Conservation (phyloP, 768 basidiomycete genomes). For the Lanmaoa pseudosensibilis region DNA sequence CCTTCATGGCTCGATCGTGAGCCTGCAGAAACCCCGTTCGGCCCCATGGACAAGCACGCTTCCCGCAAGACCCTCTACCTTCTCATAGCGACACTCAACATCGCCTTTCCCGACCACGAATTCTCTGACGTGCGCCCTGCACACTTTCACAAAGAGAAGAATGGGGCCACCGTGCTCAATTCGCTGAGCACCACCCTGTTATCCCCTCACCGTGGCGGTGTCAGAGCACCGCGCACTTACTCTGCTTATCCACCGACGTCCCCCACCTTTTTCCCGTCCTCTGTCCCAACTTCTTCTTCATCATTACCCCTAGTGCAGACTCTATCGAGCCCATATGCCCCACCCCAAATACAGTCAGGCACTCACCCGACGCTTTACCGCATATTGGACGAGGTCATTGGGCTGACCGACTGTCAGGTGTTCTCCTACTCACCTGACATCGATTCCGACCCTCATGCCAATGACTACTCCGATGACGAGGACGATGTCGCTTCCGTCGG, state of each 20-base stretch:
- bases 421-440: constrained; percentile 93
- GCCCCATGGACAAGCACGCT: constrained; percentile 80
- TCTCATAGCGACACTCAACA: constrained; percentile 94
- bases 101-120: constrained; percentile 97
- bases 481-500: constrained; percentile 66
- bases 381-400: constrained; percentile 86
- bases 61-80: constrained; percentile 93
- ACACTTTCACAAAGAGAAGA: constrained; percentile 84
- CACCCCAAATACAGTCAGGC: constrained; percentile 72
- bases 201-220: constrained; percentile 66
- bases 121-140: constrained; percentile 90
- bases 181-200: constrained; percentile 82
- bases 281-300: constrained; percentile 63
- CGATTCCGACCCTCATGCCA: constrained; percentile 91
- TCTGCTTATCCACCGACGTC: constrained; percentile 80
- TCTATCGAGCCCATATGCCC: constrained; percentile 62
- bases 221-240: constrained; percentile 74
- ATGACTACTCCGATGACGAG: constrained; percentile 76
- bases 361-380: constrained; percentile 89
- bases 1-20: constrained; percentile 75
- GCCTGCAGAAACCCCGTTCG: constrained; percentile 83
- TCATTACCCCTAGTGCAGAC: constrained; percentile 66
- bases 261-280: constrained; percentile 74
- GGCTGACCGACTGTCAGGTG: constrained; percentile 89
- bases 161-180: constrained; percentile 74